These are phyloP conservation scores for Stagonosporopsis rhizophila DNA, from an alignment of 2,329 filamentous ascomycete species.

Conservation along the genomic window DNA sequence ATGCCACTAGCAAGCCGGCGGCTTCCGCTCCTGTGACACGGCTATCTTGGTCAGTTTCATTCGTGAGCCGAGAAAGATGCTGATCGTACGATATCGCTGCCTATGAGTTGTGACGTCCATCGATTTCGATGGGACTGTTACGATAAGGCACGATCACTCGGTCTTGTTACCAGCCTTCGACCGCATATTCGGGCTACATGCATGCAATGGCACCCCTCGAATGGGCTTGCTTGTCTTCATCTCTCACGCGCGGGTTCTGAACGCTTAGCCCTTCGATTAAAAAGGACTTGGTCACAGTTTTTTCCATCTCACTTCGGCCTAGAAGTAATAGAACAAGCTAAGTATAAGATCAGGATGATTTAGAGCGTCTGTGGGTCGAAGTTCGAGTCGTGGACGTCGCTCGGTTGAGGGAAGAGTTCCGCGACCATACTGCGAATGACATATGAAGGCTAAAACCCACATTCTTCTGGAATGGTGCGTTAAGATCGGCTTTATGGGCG, in stretches of 20 bases:
- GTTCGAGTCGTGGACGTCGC: background rate
- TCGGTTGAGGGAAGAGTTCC: background rate
- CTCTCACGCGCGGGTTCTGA: background rate
- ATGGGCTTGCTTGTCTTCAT: background rate
- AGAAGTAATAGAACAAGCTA: background rate
- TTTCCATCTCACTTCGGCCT: background rate
- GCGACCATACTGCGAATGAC: background rate
- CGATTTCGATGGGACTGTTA: background rate
- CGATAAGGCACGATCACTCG: background rate
- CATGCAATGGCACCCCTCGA: background rate
- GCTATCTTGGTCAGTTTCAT: background rate
- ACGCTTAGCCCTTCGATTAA: background rate
- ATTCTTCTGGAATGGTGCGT: background rate
- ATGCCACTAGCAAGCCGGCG: too few relatives aligned
- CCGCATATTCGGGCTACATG: background rate
- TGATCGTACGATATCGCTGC: background rate
- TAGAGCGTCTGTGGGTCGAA: background rate
- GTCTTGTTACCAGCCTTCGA: background rate
- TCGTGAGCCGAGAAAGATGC: background rate
- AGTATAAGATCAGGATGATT: background rate
- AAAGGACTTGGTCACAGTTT: background rate
- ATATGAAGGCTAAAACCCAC: background rate
- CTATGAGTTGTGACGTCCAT: background rate
- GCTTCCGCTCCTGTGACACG: background rate
- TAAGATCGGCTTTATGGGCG: background rate